Percentiles rank a stretch among this genome's conserved stretches.
These are phyloP conservation scores for Hemileccinum impolitum DNA, from an alignment of 768 basidiomycete species.

Conservation along the genomic window DNA sequence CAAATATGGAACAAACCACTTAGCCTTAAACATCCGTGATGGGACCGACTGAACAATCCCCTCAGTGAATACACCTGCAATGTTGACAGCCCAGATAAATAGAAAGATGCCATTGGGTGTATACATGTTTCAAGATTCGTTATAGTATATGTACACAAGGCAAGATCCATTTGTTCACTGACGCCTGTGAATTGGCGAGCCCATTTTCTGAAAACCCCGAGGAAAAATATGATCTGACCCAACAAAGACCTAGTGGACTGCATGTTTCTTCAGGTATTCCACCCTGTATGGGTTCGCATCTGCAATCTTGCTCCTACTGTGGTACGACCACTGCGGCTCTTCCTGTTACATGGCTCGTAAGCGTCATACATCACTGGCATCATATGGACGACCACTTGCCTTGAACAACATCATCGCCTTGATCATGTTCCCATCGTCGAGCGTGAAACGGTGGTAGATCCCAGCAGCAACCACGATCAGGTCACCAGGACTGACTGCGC, in stretches of 20 bases:
- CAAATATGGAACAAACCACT: too few species aligned
- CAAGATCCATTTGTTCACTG: too few species aligned
- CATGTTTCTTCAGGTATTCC: slow-evolving; percentile 55
- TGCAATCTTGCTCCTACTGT: slow-evolving; percentile 57
- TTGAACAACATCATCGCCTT: slow-evolving; percentile 80
- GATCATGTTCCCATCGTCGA: slow-evolving; percentile 69
- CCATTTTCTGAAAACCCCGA: too few species aligned
- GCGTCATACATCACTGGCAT: neutral
- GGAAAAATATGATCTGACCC: neutral
- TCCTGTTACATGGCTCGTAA: slow-evolving; percentile 45
- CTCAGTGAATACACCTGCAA: too few species aligned
- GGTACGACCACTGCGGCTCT: slow-evolving; percentile 83
- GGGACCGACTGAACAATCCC: too few species aligned
- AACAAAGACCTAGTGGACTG: slow-evolving; percentile 21
- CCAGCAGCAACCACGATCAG: slow-evolving; percentile 85
- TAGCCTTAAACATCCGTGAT: too few species aligned
- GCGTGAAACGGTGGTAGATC: slow-evolving; percentile 90
- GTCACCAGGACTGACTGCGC: slow-evolving; percentile 71
- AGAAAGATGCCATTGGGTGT: too few species aligned
- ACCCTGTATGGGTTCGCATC: slow-evolving; percentile 63
- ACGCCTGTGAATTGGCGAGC: too few species aligned
- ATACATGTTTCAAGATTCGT: too few species aligned
- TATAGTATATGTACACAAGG: too few species aligned
- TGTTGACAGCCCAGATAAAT: too few species aligned
- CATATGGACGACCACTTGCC: slow-evolving; percentile 36